A percentile compares a stretch with the other conserved stretches of the same genome.
Evolutionary conservation across 768 basidiomycete species (phyloP).

Genomic region (Imleria badia): DNA sequence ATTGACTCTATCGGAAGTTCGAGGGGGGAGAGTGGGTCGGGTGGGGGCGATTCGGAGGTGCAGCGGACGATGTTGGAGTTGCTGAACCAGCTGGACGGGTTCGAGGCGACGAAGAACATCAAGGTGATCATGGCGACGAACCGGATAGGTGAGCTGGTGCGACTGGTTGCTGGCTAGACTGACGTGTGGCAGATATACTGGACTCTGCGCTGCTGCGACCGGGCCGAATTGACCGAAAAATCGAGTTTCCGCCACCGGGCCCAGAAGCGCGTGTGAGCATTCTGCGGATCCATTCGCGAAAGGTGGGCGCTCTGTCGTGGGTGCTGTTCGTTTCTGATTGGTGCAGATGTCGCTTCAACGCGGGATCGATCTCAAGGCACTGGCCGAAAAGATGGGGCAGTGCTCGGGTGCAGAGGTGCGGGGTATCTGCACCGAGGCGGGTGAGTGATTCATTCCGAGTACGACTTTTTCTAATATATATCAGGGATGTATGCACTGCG

Average conservation of each 20-base stretch:
- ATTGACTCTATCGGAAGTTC: conserved; percentile 97
- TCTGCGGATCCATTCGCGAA: conserved; percentile 93
- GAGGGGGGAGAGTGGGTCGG: conserved; percentile 75
- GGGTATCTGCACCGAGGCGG: conserved; percentile 97
- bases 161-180: not conserved
- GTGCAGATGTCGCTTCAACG: conserved; percentile 93
- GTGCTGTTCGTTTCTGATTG: not conserved
- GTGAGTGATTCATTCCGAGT: conserved; percentile 36
- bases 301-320: conserved; percentile 44
- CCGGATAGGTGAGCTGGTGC: conserved; percentile 65
- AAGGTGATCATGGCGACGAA: conserved; percentile 97
- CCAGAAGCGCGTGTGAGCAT: conserved; percentile 98
- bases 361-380: conserved; percentile 92
- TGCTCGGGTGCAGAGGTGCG: conserved; percentile 97
- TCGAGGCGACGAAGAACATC: conserved; percentile 81
- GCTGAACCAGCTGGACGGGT: conserved; percentile 86
- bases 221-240: conserved; percentile 95
- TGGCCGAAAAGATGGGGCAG: conserved; percentile 99
- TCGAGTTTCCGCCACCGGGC: conserved; percentile 97
- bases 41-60: conserved; percentile 85
- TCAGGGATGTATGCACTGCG: conserved; percentile 94
- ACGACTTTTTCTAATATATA: not conserved
- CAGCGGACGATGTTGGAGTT: conserved; percentile 90
- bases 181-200: conserved; percentile 67
- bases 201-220: conserved; percentile 92